Evolutionary conservation across 2,329 filamentous ascomycete genomes (phyloP).

Genomic region (Sclerotiophoma versabilis): DNA sequence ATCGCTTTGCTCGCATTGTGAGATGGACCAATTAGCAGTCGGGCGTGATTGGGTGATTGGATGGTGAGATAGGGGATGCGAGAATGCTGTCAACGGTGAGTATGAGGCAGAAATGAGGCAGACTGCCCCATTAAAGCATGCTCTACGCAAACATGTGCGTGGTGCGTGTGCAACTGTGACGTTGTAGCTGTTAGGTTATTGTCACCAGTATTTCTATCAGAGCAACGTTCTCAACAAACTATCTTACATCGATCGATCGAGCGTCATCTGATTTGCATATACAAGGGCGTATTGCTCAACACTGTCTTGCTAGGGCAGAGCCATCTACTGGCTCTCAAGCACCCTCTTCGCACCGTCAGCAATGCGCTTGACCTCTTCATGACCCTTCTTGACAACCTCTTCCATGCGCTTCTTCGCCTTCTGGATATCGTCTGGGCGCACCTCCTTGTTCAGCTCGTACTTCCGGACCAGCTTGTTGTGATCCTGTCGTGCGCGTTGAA

Average conservation of each 20-base stretch:
- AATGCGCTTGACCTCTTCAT: conserved; percentile 58
- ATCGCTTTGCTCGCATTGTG: conserved; percentile 28
- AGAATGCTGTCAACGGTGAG: not conserved
- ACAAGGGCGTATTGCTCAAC: no score
- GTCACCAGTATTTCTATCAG: no score
- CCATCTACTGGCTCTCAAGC: conserved; percentile 48
- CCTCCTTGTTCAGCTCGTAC: conserved; percentile 52
- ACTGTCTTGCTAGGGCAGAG: no score
- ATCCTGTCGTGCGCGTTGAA: conserved; percentile 54
- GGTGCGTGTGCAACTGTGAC: no score
- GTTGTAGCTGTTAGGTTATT: no score
- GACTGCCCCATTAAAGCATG: not conserved
- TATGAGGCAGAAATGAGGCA: not conserved
- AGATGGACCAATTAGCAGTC: not conserved
- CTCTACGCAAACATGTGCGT: no score
- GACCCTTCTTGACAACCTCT: conserved; percentile 58
- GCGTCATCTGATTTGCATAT: no score
- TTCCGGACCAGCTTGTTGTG: conserved; percentile 59
- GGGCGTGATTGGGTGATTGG: not conserved
- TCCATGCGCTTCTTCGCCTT: conserved; percentile 59
- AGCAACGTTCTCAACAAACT: no score
- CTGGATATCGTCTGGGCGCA: conserved; percentile 58
- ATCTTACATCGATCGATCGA: no score
- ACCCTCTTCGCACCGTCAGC: conserved; percentile 58
- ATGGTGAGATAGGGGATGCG: not conserved